Evolutionary conservation across 495 filamentous ascomycete species (phyloP), one percentile per base, ranked within the genome.

Genomic region (Hyphodiscus hymeniophilus): DNA sequence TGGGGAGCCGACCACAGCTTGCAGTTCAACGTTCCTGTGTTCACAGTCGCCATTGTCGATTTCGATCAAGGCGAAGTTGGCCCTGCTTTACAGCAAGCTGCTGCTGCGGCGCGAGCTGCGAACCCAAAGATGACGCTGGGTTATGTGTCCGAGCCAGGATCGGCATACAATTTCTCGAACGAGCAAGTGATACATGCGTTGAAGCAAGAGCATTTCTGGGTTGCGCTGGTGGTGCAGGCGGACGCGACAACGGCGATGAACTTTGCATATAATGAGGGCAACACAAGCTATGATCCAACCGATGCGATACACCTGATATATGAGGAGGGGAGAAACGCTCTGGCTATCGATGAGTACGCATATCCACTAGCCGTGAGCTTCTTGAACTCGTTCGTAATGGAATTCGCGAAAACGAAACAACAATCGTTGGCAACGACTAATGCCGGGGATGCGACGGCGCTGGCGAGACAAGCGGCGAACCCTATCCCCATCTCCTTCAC

Each of bases 11-110:
- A 32, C 26, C 21, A 32, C 26, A 8, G 7, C 5, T 13, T 44
- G 10, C n/a, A 30, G 16, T 30, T 16, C 16, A 44, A 28, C 26
- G 3, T 44, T 6, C 42, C 26, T 8, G 16, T 30, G 4, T 31
- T 30, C 26, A 44, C 34, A 15, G 42, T 32, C 20, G 42, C 42
- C 5, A 28, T 44, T 15, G 32, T 44, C 12, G 42, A 44, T 31
- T 44, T 44, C 42, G 42, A 44, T 31, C 7, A 24, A n/a, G 42
- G 42, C 3, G 42, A 44, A 24, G 42, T 44, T 30, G 42, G 26
- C 4, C 12, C 42, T 13, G 28, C 15, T 17, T 31, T 44, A 17
- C 42, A 44, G 26, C 42, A 44, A 17, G 32, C 32, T 21, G 42
- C 10, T 13, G 42, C 16, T 31, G n/a, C 22, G 4, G 26, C 7